Evolutionary conservation across 2,329 filamentous ascomycete species (phyloP).

Genomic region (Bipolaris gigantea): DNA sequence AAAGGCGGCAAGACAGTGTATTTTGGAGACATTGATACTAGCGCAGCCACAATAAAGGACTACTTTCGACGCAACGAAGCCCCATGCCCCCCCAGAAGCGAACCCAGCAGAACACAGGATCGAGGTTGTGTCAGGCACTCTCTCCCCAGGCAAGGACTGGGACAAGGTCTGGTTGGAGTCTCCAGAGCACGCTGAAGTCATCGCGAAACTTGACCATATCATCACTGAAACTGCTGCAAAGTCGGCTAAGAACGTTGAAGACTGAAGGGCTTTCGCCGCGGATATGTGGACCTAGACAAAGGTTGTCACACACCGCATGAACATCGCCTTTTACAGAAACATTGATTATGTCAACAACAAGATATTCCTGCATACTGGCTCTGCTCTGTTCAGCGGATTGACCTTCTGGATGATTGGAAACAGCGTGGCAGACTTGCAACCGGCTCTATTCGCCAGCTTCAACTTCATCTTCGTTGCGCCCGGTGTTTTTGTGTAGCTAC

Average conservation of each 20-base stretch:
- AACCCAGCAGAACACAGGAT: conserved; percentile 82
- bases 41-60: conserved; percentile 63
- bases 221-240: not conserved
- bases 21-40: conserved; percentile 74
- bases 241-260: not conserved
- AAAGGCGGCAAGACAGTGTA: conserved; percentile 75
- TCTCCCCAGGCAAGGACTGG: not conserved
- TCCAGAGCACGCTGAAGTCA: not conserved
- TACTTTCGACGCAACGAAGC: conserved; percentile 76
- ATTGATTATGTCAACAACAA: conserved; percentile 2
- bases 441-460: conserved; percentile 52
- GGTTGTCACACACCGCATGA: conserved; percentile 1
- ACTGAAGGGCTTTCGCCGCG: not conserved
- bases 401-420: conserved; percentile 22
- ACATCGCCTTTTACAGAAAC: not conserved
- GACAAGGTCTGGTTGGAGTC: not conserved
- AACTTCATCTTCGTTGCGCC: conserved; percentile 46
- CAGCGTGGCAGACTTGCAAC: conserved; percentile 42
- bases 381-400: conserved; percentile 20
- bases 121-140: conserved; percentile 42
- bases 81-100: conserved; percentile 62
- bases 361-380: not conserved
- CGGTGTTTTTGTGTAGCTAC: conserved; percentile 43
- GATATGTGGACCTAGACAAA: not conserved
- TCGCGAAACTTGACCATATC: not conserved